These are phyloP conservation scores for Penicillium atrosanguineum DNA, from an alignment of 495 filamentous ascomycete genomes.

Conservation along the genomic window DNA sequence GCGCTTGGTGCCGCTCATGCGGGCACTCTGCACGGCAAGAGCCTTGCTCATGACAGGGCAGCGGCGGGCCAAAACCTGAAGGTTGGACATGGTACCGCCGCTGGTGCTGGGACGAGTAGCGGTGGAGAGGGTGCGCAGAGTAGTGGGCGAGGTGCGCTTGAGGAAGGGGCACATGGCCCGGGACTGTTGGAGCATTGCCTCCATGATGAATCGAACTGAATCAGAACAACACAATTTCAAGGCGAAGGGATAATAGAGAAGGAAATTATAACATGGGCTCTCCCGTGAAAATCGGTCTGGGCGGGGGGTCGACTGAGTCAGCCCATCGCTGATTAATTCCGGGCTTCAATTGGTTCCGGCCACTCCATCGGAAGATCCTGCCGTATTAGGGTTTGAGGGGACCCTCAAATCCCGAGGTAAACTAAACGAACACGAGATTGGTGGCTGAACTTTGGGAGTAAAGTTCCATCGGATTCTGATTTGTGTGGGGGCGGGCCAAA, in stretches of 20 bases:
- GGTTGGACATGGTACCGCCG: conserved; percentile 92
- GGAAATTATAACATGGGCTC: neutral
- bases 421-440: neutral
- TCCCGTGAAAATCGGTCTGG: conserved; percentile 10
- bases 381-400: neutral
- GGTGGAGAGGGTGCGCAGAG: conserved; percentile 85
- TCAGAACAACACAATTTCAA: neutral
- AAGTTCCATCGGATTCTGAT: neutral
- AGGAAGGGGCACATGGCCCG: conserved; percentile 95
- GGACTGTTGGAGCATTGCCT: conserved; percentile 89
- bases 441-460: neutral
- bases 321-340: conserved; percentile 4
- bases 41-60: conserved; percentile 99
- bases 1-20: conserved; percentile 45
- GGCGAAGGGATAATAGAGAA: conserved; percentile 1
- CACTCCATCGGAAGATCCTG: conserved; percentile 1
- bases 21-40: conserved; percentile 80
- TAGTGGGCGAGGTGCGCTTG: conserved; percentile 85
- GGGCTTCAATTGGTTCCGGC: conserved; percentile 6
- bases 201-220: conserved; percentile 57
- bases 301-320: conserved; percentile 12
- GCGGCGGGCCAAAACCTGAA: conserved; percentile 89
- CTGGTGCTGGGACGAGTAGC: conserved; percentile 66
- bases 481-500: neutral
- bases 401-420: neutral